Evolutionary conservation across 2,329 filamentous ascomycete genomes (phyloP), one percentile per base, ranked within the genome.

Genomic region (Alternaria sp.): DNA sequence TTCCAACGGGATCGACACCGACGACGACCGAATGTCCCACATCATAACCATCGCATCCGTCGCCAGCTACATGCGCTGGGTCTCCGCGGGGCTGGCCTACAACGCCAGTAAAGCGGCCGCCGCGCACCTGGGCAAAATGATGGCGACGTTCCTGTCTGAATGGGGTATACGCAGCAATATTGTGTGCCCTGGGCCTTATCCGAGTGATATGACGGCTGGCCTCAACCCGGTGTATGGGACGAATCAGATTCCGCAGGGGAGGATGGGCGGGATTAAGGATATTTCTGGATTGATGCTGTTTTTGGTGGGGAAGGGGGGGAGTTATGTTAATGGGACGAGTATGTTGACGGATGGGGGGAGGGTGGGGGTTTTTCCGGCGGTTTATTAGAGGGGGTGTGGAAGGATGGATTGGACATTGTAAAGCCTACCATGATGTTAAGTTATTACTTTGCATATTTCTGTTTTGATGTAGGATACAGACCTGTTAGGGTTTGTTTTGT

Each of bases 311-410:
- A 84, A 83, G 44, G 82, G 82, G 6, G 85, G 84, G 2, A 80
- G 80, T 12, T 88, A 87, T 74, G 79, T 85, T 55, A 88, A 88
- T 73, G 87, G 87, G 0, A 82, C 78, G 58, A 79, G 85, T 15
- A 80, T 85, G 55, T 73, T 87, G 2, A 79, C 81, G 8, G 83
- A 85, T 75, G 83, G 83, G 2, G 83, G 83, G 6, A 75, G 82
- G 57, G 58, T 78, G 54, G 63, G 71, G 0, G 75, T 80, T 9
- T 76, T 75, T 55, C 79, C 79, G 5, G 66, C 71, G 23, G 75
- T 72, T 2, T 81, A 81, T 60, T 81, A 68, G 60, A 25, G 14
- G 44, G 10, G n/a, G n/a, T n/a, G n/a, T n/a, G n/a, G n/a, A n/a
- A n/a, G n/a, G n/a, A n/a, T n/a, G n/a, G n/a, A n/a, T n/a, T n/a